Evolutionary conservation across 495 filamentous ascomycete genomes (phyloP).

Genomic region (Aspergillus cristatus): DNA sequence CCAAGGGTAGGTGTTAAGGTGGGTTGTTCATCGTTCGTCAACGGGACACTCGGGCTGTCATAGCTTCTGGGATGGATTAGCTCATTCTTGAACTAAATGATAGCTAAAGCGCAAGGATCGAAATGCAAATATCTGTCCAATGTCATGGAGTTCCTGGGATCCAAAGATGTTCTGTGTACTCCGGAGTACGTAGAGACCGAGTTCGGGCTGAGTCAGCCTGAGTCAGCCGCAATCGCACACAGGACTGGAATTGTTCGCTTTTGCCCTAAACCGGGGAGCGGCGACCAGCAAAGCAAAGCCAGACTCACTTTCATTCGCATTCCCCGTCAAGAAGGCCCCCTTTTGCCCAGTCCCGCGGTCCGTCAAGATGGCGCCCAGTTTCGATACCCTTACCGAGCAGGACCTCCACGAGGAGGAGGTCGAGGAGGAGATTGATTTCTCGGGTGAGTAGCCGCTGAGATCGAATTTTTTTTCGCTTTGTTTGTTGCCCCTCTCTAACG

Average conservation of each 20-base stretch:
- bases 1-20: no score
- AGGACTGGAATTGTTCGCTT: conserved; percentile 29
- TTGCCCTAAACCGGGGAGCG: conserved; percentile 24
- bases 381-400: conserved; percentile 64
- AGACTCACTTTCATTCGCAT: not conserved
- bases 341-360: conserved; percentile 20
- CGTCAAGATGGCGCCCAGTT: conserved; percentile 77
- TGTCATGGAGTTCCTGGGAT: no score
- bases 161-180: no score
- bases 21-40: no score
- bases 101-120: no score
- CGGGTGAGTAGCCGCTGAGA: conserved; percentile 37
- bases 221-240: conserved; percentile 28
- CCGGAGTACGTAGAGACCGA: no score
- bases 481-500: conserved; percentile 24
- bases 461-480: conserved; percentile 9
- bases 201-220: conserved; percentile 21
- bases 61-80: no score
- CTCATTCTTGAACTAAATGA: no score
- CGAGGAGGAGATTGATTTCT: conserved; percentile 91
- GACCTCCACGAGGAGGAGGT: conserved; percentile 76
- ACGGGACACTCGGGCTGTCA: no score
- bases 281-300: conserved; percentile 18
- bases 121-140: no score
- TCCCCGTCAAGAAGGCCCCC: conserved; percentile 4